Base-by-base conservation (phyloP, 2,329 filamentous ascomycete species). In the Penicillium brevicompactum region DNA sequence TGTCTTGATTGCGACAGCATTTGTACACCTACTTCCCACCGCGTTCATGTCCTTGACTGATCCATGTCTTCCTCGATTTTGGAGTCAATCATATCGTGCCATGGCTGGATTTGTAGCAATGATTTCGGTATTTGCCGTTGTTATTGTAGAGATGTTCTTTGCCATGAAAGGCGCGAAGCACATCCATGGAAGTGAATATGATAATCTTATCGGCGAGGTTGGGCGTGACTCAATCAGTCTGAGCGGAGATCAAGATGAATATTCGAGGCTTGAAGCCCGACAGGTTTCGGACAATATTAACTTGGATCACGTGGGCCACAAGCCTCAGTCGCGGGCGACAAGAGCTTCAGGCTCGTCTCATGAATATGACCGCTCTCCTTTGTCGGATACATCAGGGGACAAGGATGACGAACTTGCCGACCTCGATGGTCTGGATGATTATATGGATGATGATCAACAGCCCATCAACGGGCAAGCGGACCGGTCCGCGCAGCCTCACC, bases 81-180 rank as follows among this genome's bases (percentile, higher is more conserved):
- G 92, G 83, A 93, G 84, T 70, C 69, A 88, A 59, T 83, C 84
- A n/a, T 96, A 94, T 71, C 84, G 82, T 45, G 90, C 90, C 5
- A 87, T 95, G 70, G 86, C 91, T 0, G 91, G 92, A 2, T 80
- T 94, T 46, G 84, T 96, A 45, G 89, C 90, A 53, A 93, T 96
- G 89, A 74, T 87, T 9, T 87, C 89, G 10, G 89, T 91, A n/a
- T 81, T 96, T 56, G 78, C 89, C 4, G 92, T 97, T 3, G 90
- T 96, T 6, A 84, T 86, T 2, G 83, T 97, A 49, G 93, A 97
- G 73, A 96, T 94, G 76, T 91, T 92, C 71, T 87, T 97, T 63
- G 92, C 91, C 0, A 89, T 87, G 50, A 82, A 82, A 68, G 85
- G 85, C 5, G 84, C 84, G 8, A 79, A 79, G 14, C 84, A 87